phyloP scores from a whole-genome alignment of 208 protist genomes.

The Acanthamoeba culbertsoni region DNA sequence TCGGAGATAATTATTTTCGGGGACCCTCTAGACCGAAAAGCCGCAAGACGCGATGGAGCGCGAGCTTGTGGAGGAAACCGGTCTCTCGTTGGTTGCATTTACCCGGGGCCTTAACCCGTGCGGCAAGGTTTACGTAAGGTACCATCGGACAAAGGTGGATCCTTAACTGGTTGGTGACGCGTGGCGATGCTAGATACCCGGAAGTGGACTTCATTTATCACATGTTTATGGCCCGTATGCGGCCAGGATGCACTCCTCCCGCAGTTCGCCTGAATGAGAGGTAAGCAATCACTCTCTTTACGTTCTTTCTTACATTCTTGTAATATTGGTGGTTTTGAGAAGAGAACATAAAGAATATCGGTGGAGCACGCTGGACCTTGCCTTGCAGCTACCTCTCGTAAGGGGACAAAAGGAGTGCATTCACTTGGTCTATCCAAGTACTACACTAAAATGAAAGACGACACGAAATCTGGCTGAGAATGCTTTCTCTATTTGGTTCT shows the following conservation, averaged over 20 bases:
- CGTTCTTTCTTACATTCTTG: not conserved
- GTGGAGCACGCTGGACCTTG: not conserved
- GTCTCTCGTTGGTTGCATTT: not conserved
- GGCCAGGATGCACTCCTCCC: not conserved
- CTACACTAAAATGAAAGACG: too few species aligned
- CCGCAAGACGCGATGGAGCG: not conserved
- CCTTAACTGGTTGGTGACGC: not conserved
- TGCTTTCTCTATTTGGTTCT: too few species aligned
- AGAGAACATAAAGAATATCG: not conserved
- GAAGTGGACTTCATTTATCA: constrained; percentile 26
- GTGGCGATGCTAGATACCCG: not conserved
- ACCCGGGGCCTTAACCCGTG: not conserved
- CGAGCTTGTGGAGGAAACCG: not conserved
- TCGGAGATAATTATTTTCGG: not conserved
- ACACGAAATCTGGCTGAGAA: too few species aligned
- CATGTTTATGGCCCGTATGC: not conserved
- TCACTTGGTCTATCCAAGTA: not conserved
- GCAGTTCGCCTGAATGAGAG: not conserved
- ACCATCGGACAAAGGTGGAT: not conserved
- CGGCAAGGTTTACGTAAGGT: not conserved
- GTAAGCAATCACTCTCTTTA: not conserved
- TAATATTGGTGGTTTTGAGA: not conserved
- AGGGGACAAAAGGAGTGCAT: not conserved
- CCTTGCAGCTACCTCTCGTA: not conserved
- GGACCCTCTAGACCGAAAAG: not conserved